phyloP scores from a whole-genome alignment of 1,284 basidiomycete species.

The Melampsora americana region DNA sequence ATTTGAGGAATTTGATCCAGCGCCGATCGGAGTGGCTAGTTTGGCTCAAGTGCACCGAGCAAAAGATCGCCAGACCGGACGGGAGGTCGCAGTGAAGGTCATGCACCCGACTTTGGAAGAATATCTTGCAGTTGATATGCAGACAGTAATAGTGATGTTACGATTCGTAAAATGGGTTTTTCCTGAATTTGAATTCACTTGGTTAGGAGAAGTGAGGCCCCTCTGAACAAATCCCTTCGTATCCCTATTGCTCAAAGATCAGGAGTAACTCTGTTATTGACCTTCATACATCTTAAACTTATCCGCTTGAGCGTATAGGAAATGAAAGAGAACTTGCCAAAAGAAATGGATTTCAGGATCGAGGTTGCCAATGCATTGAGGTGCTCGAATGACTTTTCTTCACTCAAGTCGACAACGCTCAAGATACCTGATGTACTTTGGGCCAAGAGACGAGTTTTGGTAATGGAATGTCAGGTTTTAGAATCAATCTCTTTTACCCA shows the following conservation, averaged over 20 bases:
- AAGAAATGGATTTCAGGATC: conserved; percentile 82
- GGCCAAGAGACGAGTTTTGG: conserved; percentile 77
- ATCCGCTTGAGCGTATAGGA: conserved; percentile 60
- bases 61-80: conserved; percentile 67
- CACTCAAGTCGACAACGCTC: conserved; percentile 69
- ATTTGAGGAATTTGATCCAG: conserved; percentile 72
- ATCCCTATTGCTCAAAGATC: neutral
- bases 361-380: conserved; percentile 81
- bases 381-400: conserved; percentile 68
- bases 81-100: conserved; percentile 87
- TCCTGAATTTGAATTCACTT: conserved; percentile 84
- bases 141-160: conserved; percentile 54
- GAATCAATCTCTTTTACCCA: conserved; percentile 14
- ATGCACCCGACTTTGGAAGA: conserved; percentile 94
- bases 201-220: conserved; percentile 61
- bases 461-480: conserved; percentile 72
- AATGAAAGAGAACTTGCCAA: conserved; percentile 69
- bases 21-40: conserved; percentile 88
- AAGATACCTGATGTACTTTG: conserved; percentile 86
- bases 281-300: neutral
- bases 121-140: conserved; percentile 85
- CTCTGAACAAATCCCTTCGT: too few relatives aligned
- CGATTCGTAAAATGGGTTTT: conserved; percentile 81
- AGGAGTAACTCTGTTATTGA: neutral
- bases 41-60: conserved; percentile 93